phyloP scores from a whole-genome alignment of 2,329 filamentous ascomycete genomes.

The Kalaharituber pfeilii region DNA sequence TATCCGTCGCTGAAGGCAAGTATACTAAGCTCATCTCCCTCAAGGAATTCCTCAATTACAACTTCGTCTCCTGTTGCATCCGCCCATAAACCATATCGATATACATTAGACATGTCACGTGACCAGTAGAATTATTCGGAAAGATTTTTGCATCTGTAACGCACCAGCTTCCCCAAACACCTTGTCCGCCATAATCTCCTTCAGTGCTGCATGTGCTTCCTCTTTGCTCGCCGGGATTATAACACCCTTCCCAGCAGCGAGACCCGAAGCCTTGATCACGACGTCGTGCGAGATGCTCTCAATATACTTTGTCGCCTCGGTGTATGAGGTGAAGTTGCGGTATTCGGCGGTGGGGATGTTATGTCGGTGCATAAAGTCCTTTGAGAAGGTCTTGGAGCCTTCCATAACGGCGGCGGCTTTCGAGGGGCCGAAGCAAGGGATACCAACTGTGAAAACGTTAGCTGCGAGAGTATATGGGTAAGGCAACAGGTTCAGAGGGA shows the following conservation, averaged over 20 bases:
- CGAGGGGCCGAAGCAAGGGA: conserved; percentile 72
- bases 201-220: conserved; percentile 65
- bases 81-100: background rate
- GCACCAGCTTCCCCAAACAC: conserved; percentile 65
- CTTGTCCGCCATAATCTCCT: conserved; percentile 75
- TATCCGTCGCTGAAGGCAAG: conserved; percentile 83
- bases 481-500: background rate
- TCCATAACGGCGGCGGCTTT: conserved; percentile 77
- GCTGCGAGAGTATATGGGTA: no score
- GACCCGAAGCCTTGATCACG: conserved; percentile 83
- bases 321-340: conserved; percentile 68
- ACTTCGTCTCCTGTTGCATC: conserved; percentile 48
- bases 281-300: conserved; percentile 52
- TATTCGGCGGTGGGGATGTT: conserved; percentile 82
- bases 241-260: conserved; percentile 91
- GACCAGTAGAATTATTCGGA: background rate
- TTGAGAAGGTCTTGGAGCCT: conserved; percentile 91
- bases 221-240: conserved; percentile 68
- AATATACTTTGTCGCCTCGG: conserved; percentile 55
- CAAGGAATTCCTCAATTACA: conserved; percentile 84
- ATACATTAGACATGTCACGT: no score
- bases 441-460: conserved; percentile 36
- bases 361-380: conserved; percentile 91
- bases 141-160: no score
- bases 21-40: conserved; percentile 82